Conservation (phyloP, 176 grass and related monocot species). For the Phyllostachys edulis region DNA sequence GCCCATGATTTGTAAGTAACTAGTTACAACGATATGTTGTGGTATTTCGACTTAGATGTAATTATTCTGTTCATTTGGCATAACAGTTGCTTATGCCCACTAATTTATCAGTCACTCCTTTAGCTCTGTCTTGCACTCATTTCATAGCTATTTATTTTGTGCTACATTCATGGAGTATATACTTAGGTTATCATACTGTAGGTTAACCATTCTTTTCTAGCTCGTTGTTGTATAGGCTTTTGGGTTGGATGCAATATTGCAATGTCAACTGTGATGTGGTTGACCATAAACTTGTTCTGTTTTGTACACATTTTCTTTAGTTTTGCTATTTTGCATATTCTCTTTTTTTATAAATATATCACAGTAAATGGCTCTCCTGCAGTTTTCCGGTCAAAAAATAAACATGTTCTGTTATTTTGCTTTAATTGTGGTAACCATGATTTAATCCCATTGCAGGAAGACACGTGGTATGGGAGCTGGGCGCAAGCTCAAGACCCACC, state of each 20-base stretch:
- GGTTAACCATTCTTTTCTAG: background rate
- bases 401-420: background rate
- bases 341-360: no score
- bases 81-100: background rate
- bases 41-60: background rate
- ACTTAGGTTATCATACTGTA: background rate
- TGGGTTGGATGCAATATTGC: background rate
- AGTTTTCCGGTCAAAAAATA: background rate
- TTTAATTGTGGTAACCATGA: background rate
- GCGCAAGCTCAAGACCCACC: slow-evolving; percentile 70
- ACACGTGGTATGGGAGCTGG: slow-evolving; percentile 78
- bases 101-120: background rate
- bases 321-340: no score
- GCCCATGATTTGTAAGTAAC: background rate
- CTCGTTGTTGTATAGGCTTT: background rate
- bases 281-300: background rate
- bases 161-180: background rate
- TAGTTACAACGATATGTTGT: background rate
- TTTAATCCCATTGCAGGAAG: slow-evolving; percentile 42
- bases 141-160: background rate
- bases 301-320: background rate
- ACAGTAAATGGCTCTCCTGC: no score
- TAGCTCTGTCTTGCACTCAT: background rate
- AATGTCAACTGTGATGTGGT: background rate
- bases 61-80: background rate